Evolutionary conservation across 768 basidiomycete genomes (phyloP), one percentile per base, ranked within the genome.

Genomic region (Mycena galopus): DNA sequence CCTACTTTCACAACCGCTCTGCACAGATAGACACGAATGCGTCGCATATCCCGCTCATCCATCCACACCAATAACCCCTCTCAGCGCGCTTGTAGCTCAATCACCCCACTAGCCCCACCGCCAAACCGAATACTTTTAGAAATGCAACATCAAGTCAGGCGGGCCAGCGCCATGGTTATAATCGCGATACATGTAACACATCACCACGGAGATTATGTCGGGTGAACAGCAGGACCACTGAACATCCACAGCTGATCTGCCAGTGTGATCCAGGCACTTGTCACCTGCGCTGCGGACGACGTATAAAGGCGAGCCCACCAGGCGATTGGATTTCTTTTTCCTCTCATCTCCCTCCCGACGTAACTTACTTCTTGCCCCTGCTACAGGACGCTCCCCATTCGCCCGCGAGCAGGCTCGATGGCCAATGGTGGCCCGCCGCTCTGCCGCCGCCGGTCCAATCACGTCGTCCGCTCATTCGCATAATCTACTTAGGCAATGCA

Each of bases 141-240:
- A 62, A 50, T 58, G 56, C 63, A 59, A 51, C 55, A 59, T 59
- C 70, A 71, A 55, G 70, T 66, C 64, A 66, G 70, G 65, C 64
- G 70, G 47, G 55, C 50, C 55, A 57, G 50, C 63, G 33, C 53
- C 59, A 69, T 69, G 68, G 68, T 63, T 69, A 60, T 66, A 51
- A 71, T 66, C 70, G 60, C 68, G 60, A 30, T 62, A 47, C 56
- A 47, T 64, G 65, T 47, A 65, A 65, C 23, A 23, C 57, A 65
- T 70, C 56, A 63, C 55, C 72, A 61, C 72, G 72, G 67, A 69
- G 58, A 63, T 64, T 50, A 30, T 69, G 72, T 73, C 72, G 62
- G 73, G 73, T 63, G 68, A 66, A 58, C 67, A 66, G 50, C 53
- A 51, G 58, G 65, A 55, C 60, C 30, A 8, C 19, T n/a, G 30